Conservation (phyloP, 1,284 basidiomycete species). For the Tetrapyrgos nigripes region DNA sequence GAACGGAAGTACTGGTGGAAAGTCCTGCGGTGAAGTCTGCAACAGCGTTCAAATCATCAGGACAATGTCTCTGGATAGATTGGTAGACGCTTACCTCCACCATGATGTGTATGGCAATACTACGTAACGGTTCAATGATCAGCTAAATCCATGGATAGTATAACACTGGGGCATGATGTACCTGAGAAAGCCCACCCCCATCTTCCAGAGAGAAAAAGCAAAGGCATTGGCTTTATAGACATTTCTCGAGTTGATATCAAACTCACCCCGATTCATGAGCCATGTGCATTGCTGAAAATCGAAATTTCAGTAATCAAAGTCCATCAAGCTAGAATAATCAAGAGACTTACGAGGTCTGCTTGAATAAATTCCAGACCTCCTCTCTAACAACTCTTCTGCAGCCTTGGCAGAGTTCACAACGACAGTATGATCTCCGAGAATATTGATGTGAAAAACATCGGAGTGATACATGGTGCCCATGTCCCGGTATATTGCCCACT, state of each 20-base stretch:
- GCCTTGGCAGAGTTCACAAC: background rate
- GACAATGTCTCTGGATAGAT: too few relatives aligned
- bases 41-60: too few relatives aligned
- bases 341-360: background rate
- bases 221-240: too few relatives aligned
- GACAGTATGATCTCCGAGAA: background rate
- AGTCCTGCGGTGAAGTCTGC: slow-evolving; percentile 23
- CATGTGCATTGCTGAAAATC: slow-evolving; percentile 21
- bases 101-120: background rate
- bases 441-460: background rate
- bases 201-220: too few relatives aligned
- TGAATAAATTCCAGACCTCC: background rate
- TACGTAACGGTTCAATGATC: background rate
- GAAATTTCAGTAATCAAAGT: background rate
- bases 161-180: slow-evolving; percentile 25
- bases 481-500: background rate
- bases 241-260: background rate
- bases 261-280: slow-evolving; percentile 34
- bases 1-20: slow-evolving; percentile 29
- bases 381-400: background rate
- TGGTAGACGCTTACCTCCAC: background rate
- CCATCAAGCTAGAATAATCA: background rate
- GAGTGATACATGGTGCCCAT: background rate
- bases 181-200: too few relatives aligned
- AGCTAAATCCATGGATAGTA: background rate